Base-by-base conservation (phyloP, 495 filamentous ascomycete species). In the Baudoinia panamericana region DNA sequence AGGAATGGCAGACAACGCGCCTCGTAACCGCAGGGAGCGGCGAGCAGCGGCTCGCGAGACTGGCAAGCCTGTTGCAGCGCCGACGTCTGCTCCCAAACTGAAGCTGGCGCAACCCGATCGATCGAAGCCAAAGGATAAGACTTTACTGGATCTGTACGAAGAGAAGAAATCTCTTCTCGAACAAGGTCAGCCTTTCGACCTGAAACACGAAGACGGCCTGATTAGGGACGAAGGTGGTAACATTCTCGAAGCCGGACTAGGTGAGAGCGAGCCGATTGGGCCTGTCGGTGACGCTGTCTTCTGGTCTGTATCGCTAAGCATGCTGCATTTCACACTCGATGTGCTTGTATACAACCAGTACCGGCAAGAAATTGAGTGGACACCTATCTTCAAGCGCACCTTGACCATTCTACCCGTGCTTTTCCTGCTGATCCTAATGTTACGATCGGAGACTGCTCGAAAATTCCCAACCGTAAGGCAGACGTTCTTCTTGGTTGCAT, bases 281-380 rank as follows among this genome's bases (percentile, higher is more conserved):
- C 67, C 71, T 12, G 43, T 72, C 7, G 63, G 72, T 38, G 65
- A 79, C 12, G 64, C 80, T 5, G 39, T 80, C n/a, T 67, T 80
- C n/a, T 82, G 70, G 66, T 72, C 76, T 8, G 48, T 77, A 4
- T 80, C 79, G 29, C 63, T 95, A 50, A 69, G 74, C 13, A 84
- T 84, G 64, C 66, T 94, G 19, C 82, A 94, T 58, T 76, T 92
- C 50, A 86, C 84, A 2, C 69, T 97, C 19, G 84, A 90, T 49
- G 82, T 88, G 36, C 66, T 95, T n/a, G 82, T 92, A 5, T 81
- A 87, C 35, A 75, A 87, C 57, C 92, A 96, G 65, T 96, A 93
- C 55, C 73, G 78, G 8, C 68, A 80, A 52, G 69, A 73, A 1
- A 72, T 87, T 10, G 59, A 68, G 10, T 74, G 80, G 63, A 48